Conservation (phyloP, 805 yeast species). For the Ogataea trehalophila region DNA sequence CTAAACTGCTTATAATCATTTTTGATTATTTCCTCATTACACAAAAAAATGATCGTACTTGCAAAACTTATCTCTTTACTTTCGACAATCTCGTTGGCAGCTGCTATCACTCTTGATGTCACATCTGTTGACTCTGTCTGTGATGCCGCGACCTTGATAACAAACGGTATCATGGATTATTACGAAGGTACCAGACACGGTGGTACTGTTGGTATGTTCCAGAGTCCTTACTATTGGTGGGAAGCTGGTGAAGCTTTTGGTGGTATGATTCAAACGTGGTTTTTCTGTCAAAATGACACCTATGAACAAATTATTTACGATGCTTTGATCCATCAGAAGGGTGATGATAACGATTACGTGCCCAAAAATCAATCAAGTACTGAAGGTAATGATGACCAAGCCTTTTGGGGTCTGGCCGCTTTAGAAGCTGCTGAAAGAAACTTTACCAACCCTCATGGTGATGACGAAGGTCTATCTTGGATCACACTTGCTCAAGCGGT, state of each 20-base stretch:
- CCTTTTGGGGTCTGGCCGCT: constrained; percentile 85
- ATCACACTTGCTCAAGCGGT: constrained; percentile 77
- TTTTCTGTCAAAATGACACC: constrained; percentile 62
- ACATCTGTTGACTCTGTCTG: constrained; percentile 25
- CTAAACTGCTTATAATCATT: too few species aligned
- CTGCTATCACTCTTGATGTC: constrained; percentile 12
- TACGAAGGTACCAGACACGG: constrained; percentile 65
- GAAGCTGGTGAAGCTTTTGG: constrained; percentile 82
- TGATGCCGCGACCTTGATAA: constrained; percentile 54
- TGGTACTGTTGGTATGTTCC: constrained; percentile 68
- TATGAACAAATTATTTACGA: constrained; percentile 51
- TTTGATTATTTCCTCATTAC: too few species aligned
- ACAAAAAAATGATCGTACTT: not conserved
- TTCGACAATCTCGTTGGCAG: not conserved
- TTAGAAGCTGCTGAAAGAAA: constrained; percentile 83
- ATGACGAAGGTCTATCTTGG: constrained; percentile 41
- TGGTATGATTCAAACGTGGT: constrained; percentile 67
- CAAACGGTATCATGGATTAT: constrained; percentile 75
- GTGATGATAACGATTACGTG: constrained; percentile 60
- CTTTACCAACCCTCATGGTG: constrained; percentile 65
- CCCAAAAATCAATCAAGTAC: constrained; percentile 79
- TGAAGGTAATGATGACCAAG: constrained; percentile 93
- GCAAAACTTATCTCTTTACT: not conserved
- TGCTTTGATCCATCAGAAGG: constrained; percentile 64
- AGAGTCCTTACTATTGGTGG: constrained; percentile 85